Conservation (phyloP, 2,329 filamentous ascomycete genomes). For the Cytospora chrysosperma region DNA sequence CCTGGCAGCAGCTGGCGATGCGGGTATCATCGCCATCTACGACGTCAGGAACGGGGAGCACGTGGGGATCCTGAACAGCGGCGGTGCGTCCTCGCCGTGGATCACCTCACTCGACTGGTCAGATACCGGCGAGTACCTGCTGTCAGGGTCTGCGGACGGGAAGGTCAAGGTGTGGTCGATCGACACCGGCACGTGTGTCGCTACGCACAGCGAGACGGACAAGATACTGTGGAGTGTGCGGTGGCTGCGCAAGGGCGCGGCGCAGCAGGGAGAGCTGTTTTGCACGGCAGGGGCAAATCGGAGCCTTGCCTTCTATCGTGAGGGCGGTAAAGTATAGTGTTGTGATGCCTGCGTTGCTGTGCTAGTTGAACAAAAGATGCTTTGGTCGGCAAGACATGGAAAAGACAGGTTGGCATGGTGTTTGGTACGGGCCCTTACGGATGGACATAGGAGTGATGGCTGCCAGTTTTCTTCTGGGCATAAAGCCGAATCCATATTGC, state of each 20-base stretch:
- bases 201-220: conserved; percentile 89
- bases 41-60: conserved; percentile 92
- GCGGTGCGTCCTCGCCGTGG: conserved; percentile 76
- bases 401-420: not conserved
- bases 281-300: conserved; percentile 74
- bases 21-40: conserved; percentile 85
- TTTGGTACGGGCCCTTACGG: not conserved
- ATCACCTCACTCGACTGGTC: conserved; percentile 92
- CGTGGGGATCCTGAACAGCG: conserved; percentile 68
- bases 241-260: conserved; percentile 72
- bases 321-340: conserved; percentile 51
- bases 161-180: conserved; percentile 97
- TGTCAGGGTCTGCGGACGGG: conserved; percentile 86
- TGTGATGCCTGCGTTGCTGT: not conserved
- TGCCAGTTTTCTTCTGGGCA: not conserved
- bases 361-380: not conserved
- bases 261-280: conserved; percentile 66
- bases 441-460: not conserved
- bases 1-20: conserved; percentile 87
- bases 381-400: not conserved
- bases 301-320: conserved; percentile 78
- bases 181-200: conserved; percentile 79
- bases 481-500: not conserved
- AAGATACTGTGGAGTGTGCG: conserved; percentile 80
- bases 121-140: conserved; percentile 83